Evolutionary conservation across 768 basidiomycete species (phyloP).

Genomic region (Grammothele lineata): DNA sequence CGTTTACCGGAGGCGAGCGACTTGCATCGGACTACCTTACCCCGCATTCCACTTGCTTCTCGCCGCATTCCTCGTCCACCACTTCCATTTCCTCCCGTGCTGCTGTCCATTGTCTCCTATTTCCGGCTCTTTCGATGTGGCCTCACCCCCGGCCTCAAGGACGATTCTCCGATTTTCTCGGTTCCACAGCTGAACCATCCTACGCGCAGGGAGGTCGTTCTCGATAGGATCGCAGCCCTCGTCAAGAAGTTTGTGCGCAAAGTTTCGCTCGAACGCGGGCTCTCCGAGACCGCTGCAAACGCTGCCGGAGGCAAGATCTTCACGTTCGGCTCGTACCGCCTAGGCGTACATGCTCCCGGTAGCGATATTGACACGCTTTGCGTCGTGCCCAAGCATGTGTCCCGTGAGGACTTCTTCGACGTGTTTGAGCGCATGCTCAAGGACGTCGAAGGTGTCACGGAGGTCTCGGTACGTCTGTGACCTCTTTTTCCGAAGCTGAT

Average conservation of each 20-base stretch:
- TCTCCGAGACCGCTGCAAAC: constrained; percentile 83
- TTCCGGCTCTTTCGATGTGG: too few species aligned
- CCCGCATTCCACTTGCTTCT: constrained; percentile 1
- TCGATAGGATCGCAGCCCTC: constrained; percentile 83
- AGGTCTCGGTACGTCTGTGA: constrained; percentile 73
- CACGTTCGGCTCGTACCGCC: constrained; percentile 96
- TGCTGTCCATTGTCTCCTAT: too few species aligned
- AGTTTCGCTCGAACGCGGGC: constrained; percentile 71
- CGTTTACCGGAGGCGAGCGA: background rate
- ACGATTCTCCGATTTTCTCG: too few species aligned
- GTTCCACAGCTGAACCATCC: too few species aligned
- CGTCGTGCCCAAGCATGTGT: constrained; percentile 95
- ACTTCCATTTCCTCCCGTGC: background rate
- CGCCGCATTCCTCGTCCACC: background rate
- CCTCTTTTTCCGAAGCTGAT: background rate
- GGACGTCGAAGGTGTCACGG: constrained; percentile 75
- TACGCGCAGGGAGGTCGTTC: constrained; percentile 86
- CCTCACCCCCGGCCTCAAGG: too few species aligned
- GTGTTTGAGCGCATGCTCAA: constrained; percentile 87
- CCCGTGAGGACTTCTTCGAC: constrained; percentile 93
- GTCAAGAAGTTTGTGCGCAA: constrained; percentile 91
- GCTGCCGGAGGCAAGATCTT: constrained; percentile 98
- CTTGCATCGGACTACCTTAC: background rate
- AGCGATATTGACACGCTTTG: constrained; percentile 98
- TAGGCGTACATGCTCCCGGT: constrained; percentile 95